Base-by-base conservation (phyloP, 306 rosid species). In the Lupinus albus region DNA sequence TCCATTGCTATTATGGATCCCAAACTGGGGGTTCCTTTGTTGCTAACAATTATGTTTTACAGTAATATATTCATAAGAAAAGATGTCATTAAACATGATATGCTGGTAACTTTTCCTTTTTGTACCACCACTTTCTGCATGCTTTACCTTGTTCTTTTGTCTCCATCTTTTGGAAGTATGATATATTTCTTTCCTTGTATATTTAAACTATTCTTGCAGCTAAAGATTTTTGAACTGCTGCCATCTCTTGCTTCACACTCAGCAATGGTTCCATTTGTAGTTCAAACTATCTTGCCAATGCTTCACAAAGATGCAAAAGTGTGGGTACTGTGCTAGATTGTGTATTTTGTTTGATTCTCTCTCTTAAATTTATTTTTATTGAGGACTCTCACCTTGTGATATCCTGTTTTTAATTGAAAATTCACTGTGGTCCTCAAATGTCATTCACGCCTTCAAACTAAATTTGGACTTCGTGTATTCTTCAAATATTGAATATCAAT, bases 221-320 rank as follows among this genome's bases (percentile, higher is more conserved):
- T 89, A 62, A 88, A 83, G 77, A 51, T 86, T 67, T 80, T 93
- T 69, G 91, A 84, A 78, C 66, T 86, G 84, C 88, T 93, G 72
- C 98, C 97, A 17, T 77, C 88, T 72, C 87, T 90, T 80, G 97
- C 93, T 72, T 88, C 98, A 30, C 95, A 93, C 67, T 80, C 91
- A 67, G 84, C 88, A 70, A 89, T 89, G 94, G 70, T 81, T 84
- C 97, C 98, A 39, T 89, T 93, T 33, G 73, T 93, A 30, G 86
- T 89, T 67, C 94, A 93, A 83, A 88, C 94, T 59, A 82, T 89
- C 73, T 69, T 89, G 86, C 98, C 91, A 8, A 89, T 93, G 95
- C 94, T 93, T 68, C 85, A 81, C 64, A 84, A 80, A 74, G 96
- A 88, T 73, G 84, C 85, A 16, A 85, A 86, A 80, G 81, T 79